Evolutionary conservation across 768 basidiomycete species (phyloP).

Genomic region (Pholiota conissans): DNA sequence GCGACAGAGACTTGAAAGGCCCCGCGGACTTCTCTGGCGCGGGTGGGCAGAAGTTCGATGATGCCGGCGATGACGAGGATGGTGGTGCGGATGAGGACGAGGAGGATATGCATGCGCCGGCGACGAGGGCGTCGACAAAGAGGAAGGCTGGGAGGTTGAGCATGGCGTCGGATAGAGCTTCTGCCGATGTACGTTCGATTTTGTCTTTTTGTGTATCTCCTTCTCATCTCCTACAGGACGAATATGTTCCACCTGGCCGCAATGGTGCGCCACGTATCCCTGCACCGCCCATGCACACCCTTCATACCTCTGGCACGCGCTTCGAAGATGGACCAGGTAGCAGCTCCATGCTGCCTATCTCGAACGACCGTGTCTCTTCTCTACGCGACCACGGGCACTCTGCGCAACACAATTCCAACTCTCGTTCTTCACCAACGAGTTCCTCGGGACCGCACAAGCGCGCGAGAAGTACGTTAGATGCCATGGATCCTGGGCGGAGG

Average conservation of each 20-base stretch:
- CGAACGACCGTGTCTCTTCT: slow-evolving; percentile 17
- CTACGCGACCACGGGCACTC: slow-evolving; percentile 15
- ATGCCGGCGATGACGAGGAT: slow-evolving; percentile 19
- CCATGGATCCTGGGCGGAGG: slow-evolving; percentile 12
- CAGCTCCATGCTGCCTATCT: slow-evolving; percentile 16
- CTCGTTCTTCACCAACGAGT: neutral
- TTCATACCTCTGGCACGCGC: neutral
- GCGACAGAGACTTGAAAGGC: slow-evolving; percentile 35
- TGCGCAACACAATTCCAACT: too few species aligned
- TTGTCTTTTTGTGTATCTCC: neutral
- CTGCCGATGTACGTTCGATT: slow-evolving; percentile 5
- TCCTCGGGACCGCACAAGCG: slow-evolving; percentile 9
- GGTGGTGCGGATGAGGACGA: slow-evolving; percentile 12
- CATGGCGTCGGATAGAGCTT: neutral
- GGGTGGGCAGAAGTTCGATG: slow-evolving; percentile 24
- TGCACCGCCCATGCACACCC: neutral
- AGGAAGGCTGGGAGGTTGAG: slow-evolving; percentile 4
- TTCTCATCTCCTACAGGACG: neutral
- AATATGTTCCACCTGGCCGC: neutral
- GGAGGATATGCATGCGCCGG: neutral
- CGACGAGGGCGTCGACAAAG: slow-evolving; percentile 4
- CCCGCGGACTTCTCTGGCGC: slow-evolving; percentile 34
- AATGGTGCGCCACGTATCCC: neutral
- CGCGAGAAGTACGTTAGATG: slow-evolving; percentile 7
- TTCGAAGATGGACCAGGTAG: slow-evolving; percentile 8